These are phyloP conservation scores for Glonium stellatum DNA, from an alignment of 495 filamentous ascomycete species.

Conservation along the genomic window DNA sequence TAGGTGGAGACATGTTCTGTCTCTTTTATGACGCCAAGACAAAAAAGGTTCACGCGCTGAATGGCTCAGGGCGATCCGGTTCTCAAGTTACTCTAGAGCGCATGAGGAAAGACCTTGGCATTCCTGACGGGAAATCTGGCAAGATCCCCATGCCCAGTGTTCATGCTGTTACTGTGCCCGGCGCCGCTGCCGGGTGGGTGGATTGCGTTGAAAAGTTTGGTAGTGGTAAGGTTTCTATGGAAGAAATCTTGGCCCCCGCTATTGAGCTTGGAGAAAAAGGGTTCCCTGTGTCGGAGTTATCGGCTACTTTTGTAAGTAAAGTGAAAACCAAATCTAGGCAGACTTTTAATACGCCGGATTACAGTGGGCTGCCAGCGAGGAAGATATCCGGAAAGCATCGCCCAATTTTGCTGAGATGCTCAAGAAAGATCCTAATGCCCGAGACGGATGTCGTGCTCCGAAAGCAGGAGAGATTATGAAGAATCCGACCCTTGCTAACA, in stretches of 20 bases:
- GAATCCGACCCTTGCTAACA: constrained; percentile 72
- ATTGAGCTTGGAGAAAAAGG: constrained; percentile 84
- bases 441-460: constrained; percentile 63
- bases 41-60: constrained; percentile 73
- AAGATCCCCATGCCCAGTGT: constrained; percentile 69
- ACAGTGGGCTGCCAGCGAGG: constrained; percentile 63
- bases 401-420: constrained; percentile 83
- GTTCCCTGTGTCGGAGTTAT: constrained; percentile 78
- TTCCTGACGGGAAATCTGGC: constrained; percentile 54
- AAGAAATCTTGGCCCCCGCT: constrained; percentile 74
- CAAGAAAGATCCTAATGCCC: constrained; percentile 58
- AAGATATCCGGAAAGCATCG: constrained; percentile 57
- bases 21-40: constrained; percentile 84
- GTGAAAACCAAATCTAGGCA: background rate
- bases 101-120: constrained; percentile 60
- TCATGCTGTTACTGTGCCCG: constrained; percentile 78
- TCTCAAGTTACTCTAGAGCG: constrained; percentile 59
- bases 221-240: constrained; percentile 71
- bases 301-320: constrained; percentile 58
- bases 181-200: constrained; percentile 89
- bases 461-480: constrained; percentile 80
- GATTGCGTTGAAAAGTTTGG: constrained; percentile 89
- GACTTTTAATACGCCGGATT: background rate
- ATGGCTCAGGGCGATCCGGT: constrained; percentile 82
- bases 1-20: constrained; percentile 97